These are phyloP conservation scores for Epichloe hybrida DNA, from an alignment of 2,329 filamentous ascomycete genomes.

Conservation along the genomic window DNA sequence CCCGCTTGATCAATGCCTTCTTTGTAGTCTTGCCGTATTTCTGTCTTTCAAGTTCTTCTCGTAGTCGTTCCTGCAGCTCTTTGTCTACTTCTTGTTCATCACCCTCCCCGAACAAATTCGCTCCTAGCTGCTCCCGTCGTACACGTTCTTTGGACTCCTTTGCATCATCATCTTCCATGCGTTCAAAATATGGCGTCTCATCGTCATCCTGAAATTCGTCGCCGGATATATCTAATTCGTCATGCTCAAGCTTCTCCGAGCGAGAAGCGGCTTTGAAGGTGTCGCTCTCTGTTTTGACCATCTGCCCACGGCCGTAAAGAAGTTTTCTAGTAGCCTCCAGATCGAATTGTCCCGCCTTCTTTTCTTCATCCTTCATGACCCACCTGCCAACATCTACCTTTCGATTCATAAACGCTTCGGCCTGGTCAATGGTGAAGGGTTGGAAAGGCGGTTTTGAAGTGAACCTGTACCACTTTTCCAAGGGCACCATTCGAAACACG, in stretches of 20 bases:
- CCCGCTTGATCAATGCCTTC: slow-evolving; percentile 71
- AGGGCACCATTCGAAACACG: slow-evolving; percentile 71
- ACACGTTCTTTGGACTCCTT: slow-evolving; percentile 61
- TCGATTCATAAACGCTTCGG: slow-evolving; percentile 70
- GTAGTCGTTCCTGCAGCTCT: slow-evolving; percentile 55
- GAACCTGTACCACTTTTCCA: slow-evolving; percentile 95
- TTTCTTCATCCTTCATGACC: slow-evolving; percentile 58
- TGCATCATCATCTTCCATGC: slow-evolving; percentile 67
- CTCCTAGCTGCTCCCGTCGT: slow-evolving; percentile 70
- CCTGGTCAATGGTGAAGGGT: slow-evolving; percentile 67
- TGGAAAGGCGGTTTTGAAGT: slow-evolving; percentile 67
- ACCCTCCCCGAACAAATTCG: slow-evolving; percentile 64
- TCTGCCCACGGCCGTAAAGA: slow-evolving; percentile 39
- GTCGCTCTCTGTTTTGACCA: slow-evolving; percentile 53
- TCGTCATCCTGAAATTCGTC: slow-evolving; percentile 82
- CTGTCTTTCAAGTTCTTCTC: slow-evolving; percentile 55
- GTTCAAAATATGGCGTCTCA: slow-evolving; percentile 61
- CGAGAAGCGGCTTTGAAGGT: slow-evolving; percentile 49
- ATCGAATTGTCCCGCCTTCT: slow-evolving; percentile 40
- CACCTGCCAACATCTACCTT: slow-evolving; percentile 67
- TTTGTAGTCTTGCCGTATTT: slow-evolving; percentile 63
- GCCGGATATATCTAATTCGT: slow-evolving; percentile 53
- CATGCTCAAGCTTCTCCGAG: slow-evolving; percentile 55
- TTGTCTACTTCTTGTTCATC: slow-evolving; percentile 61
- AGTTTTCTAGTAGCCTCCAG: slow-evolving; percentile 44